These are phyloP conservation scores for Tuber umbilicatum DNA, from an alignment of 495 filamentous ascomycete species.

Conservation along the genomic window DNA sequence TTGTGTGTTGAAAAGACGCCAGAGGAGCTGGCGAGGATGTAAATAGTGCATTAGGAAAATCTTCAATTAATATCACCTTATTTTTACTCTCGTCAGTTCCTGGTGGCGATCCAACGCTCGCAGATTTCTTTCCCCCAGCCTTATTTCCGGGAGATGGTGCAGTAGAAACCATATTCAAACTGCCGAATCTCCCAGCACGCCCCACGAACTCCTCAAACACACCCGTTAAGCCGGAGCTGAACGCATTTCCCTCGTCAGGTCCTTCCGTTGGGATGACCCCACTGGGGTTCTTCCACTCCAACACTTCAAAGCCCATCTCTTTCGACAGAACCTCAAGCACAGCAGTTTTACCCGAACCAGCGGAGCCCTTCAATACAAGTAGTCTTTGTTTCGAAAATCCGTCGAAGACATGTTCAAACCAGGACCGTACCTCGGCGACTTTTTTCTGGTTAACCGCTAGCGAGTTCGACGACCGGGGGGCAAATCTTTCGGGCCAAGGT, in stretches of 20 bases:
- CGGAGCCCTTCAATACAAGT: constrained; percentile 81
- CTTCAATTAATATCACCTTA: constrained; percentile 78
- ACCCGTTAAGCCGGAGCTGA: constrained; percentile 45
- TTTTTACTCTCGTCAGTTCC: constrained; percentile 33
- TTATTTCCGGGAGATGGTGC: background rate
- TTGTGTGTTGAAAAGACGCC: constrained; percentile 64
- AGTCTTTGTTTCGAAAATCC: constrained; percentile 62
- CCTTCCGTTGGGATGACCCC: constrained; percentile 42
- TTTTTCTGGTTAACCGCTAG: constrained; percentile 91
- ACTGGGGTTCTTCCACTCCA: constrained; percentile 86
- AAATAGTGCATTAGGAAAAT: constrained; percentile 77
- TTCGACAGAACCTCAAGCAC: constrained; percentile 69
- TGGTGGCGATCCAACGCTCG: constrained; percentile 4
- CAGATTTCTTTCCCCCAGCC: constrained; percentile 11
- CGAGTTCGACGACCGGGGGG: constrained; percentile 65
- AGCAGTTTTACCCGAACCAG: constrained; percentile 87
- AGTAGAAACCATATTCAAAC: constrained; percentile 58
- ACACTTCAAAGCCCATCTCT: constrained; percentile 61
- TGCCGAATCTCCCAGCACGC: constrained; percentile 68
- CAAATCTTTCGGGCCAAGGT: constrained; percentile 84
- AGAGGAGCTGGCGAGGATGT: constrained; percentile 60
- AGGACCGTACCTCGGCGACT: constrained; percentile 72
- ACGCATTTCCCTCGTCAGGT: constrained; percentile 23
- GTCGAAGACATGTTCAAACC: constrained; percentile 67
- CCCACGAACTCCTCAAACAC: constrained; percentile 89